Percentiles rank a stretch among this genome's conserved stretches.
Conservation (phyloP, 441 rosid species). For the Omphalea diandra region DNA sequence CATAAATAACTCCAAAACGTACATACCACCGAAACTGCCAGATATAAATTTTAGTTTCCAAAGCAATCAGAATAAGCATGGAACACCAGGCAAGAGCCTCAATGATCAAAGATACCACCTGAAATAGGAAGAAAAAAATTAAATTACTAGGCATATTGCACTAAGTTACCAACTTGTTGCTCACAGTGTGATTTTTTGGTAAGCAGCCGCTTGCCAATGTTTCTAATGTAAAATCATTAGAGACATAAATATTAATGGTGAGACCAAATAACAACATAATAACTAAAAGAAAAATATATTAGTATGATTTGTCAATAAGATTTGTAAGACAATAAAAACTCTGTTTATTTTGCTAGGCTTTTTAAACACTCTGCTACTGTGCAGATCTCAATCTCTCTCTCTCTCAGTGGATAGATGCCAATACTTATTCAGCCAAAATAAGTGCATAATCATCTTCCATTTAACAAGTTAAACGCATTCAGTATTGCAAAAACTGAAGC, state of each 20-base stretch:
- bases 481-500: not conserved
- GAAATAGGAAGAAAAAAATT: slow-evolving; percentile 23
- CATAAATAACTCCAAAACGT: slow-evolving; percentile 79
- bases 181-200: not conserved
- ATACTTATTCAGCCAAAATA: not conserved
- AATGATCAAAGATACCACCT: slow-evolving; percentile 61
- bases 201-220: not conserved
- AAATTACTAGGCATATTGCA: slow-evolving; percentile 14
- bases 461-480: not conserved
- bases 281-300: not conserved
- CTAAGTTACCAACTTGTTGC: not conserved
- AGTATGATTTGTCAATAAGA: not conserved
- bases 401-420: not conserved
- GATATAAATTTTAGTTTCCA: slow-evolving; percentile 80
- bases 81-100: slow-evolving; percentile 84
- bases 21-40: slow-evolving; percentile 88
- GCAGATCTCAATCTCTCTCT: not conserved
- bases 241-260: not conserved
- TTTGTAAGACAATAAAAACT: not conserved
- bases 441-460: not conserved
- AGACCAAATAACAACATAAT: not conserved
- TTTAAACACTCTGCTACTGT: not conserved
- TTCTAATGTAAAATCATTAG: not conserved
- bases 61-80: slow-evolving; percentile 66
- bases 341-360: not conserved